Base-by-base conservation (phyloP, 1,139 yeast genomes). In the Lodderomyces oxycetoniae region DNA sequence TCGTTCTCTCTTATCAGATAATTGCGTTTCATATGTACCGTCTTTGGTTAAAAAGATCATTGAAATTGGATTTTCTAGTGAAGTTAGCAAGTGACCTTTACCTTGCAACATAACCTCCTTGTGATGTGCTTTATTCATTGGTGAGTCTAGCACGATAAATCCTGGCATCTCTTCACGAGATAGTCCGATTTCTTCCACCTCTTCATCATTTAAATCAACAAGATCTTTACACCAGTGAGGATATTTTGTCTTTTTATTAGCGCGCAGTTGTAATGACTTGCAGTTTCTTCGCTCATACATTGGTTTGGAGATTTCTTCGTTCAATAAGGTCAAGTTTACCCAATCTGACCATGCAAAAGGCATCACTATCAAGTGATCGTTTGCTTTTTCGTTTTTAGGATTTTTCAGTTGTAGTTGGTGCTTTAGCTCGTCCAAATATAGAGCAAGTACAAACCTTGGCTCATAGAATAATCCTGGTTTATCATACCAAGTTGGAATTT, bases 11-110 rank as follows among this genome's bases (percentile, higher is more conserved):
- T 34, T 28, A 2, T 14, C 26, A 5, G 30, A 11, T 12, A 44
- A 16, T 33, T 52, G 54, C 1, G 56, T 58, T 42, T 60, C 64
- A 38, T 55, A 59, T 17, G 59, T 59, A 9, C 61, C 61, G 27
- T 45, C 46, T 26, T 45, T 45, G 22, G 53, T 50, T 30, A 57
- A 46, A 26, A 57, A 53, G 3, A 57, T 45, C 14, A 57, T 48
- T 7, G 42, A 33, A 11, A 44, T 34, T 1, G 79, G 79, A 23
- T 41, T 42, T 31, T 42, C 42, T 12, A 60, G 52, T 3, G 72
- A 71, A 0, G 74, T 70, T 43, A 44, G 53, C 3, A 73, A 53
- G 36, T 70, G 61, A 21, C 77, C 65, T 45, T 65, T 67, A 1
- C 77, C 77, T 25, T 62, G 59, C 27, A 67, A 34, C 37, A 52